Percentiles rank a stretch among this genome's conserved stretches.
Evolutionary conservation across 2,329 filamentous ascomycete species (phyloP).

Genomic region (Pestalotiopsis sp.): DNA sequence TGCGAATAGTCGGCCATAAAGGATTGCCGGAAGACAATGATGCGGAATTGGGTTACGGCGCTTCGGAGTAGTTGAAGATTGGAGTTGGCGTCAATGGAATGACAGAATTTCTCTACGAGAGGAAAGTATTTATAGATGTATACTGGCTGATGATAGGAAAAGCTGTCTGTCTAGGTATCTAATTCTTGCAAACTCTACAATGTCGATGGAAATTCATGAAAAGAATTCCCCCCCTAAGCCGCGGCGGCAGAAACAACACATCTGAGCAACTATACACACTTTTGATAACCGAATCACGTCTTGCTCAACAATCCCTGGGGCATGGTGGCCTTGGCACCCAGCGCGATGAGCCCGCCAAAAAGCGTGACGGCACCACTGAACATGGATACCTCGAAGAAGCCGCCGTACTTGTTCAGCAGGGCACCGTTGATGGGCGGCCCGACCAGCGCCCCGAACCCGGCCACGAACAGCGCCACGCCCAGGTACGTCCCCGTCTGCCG

Average conservation of each 20-base stretch:
- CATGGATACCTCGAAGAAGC: slow-evolving; percentile 37
- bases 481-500: slow-evolving; percentile 59
- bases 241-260: no score
- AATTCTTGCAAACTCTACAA: no score
- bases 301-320: background rate
- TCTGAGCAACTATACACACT: no score
- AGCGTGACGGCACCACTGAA: slow-evolving; percentile 32
- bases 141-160: no score
- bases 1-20: background rate
- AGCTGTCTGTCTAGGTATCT: no score
- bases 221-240: no score
- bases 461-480: slow-evolving; percentile 50
- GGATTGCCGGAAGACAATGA: background rate
- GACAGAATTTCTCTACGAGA: no score
- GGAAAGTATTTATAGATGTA: no score
- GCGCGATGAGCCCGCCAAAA: slow-evolving; percentile 35
- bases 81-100: no score
- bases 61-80: no score
- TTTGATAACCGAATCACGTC: background rate
- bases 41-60: no score
- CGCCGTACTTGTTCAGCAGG: slow-evolving; percentile 41
- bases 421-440: slow-evolving; percentile 50
- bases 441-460: slow-evolving; percentile 46
- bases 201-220: no score
- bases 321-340: slow-evolving; percentile 33